A percentile compares a stretch with the other conserved stretches of the same genome.
Conservation (phyloP, 2,329 filamentous ascomycete genomes). For the Talaromyces sp. region DNA sequence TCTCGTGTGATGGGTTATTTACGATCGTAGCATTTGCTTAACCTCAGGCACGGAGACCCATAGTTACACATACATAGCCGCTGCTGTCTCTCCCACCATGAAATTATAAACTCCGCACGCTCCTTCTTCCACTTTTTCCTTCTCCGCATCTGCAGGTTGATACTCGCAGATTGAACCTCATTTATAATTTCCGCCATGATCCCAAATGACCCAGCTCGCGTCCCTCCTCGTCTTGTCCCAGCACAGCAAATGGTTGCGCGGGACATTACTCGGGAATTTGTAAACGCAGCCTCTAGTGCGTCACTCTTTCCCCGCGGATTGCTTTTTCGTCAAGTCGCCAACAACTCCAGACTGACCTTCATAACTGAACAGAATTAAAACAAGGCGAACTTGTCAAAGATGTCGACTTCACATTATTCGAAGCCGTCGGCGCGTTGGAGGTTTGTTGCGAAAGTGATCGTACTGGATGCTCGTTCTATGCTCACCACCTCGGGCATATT, state of each 20-base stretch:
- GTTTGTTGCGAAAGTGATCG: constrained; percentile 30
- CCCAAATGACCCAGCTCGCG: constrained; percentile 33
- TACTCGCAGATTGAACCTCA: constrained; percentile 2
- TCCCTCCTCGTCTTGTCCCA: constrained; percentile 30
- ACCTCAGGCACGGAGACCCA: background rate
- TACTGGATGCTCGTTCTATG: background rate
- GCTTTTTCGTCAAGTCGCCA: constrained; percentile 10
- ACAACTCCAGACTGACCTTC: background rate
- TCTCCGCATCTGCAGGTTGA: constrained; percentile 7
- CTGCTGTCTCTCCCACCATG: background rate
- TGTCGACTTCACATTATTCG: constrained; percentile 89
- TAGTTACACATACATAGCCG: background rate
- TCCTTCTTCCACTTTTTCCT: background rate
- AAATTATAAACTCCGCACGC: constrained; percentile 2
- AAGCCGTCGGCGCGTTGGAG: constrained; percentile 77
- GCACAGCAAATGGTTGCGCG: constrained; percentile 40
- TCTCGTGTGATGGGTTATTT: background rate
- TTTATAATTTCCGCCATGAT: constrained; percentile 26
- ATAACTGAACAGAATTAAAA: constrained; percentile 57
- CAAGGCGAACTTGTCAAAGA: constrained; percentile 88
- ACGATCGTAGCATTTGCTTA: background rate
- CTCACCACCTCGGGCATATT: background rate
- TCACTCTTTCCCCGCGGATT: constrained; percentile 14
- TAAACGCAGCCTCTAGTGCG: constrained; percentile 51
- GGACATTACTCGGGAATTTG: constrained; percentile 58